These are phyloP conservation scores for Wickerhamiella spandovensis DNA, from an alignment of 805 yeast genomes.

Conservation along the genomic window DNA sequence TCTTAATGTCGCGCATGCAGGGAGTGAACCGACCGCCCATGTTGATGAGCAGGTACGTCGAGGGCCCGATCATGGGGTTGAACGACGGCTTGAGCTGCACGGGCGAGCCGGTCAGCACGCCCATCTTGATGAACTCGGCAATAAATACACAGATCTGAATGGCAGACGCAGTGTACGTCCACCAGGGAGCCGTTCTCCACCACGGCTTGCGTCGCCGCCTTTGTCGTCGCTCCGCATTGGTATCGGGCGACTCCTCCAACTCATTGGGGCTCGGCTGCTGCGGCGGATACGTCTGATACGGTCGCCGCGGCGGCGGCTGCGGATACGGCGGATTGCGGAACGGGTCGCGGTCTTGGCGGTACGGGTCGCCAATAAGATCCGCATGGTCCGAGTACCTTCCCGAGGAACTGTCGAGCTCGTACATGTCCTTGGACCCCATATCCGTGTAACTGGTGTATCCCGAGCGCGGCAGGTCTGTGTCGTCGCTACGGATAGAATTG, in stretches of 20 bases:
- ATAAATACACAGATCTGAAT: constrained; percentile 42
- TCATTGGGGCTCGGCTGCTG: neutral
- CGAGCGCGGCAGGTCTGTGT: neutral
- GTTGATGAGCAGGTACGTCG: constrained; percentile 48
- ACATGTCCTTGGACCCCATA: neutral
- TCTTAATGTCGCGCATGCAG: constrained; percentile 45
- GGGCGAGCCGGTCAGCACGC: constrained; percentile 45
- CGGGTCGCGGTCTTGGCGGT: neutral
- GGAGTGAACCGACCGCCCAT: constrained; percentile 63
- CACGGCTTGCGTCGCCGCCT: neutral
- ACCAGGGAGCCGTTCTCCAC: constrained; percentile 19
- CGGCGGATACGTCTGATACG: neutral
- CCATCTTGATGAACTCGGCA: constrained; percentile 47
- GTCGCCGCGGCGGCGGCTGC: neutral
- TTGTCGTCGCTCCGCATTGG: neutral
- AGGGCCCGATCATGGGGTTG: constrained; percentile 72
- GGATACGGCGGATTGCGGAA: neutral
- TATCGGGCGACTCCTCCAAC: neutral
- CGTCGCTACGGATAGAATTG: neutral
- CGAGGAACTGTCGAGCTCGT: neutral
- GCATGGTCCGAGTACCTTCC: neutral
- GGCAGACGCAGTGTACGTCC: constrained; percentile 18
- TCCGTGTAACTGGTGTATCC: neutral
- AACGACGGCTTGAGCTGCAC: constrained; percentile 58
- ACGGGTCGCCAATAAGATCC: neutral